Percentiles rank a stretch among this genome's conserved stretches.
phyloP scores from a whole-genome alignment of 352 stramenopile species.

The Phytopythium ostracodes region DNA sequence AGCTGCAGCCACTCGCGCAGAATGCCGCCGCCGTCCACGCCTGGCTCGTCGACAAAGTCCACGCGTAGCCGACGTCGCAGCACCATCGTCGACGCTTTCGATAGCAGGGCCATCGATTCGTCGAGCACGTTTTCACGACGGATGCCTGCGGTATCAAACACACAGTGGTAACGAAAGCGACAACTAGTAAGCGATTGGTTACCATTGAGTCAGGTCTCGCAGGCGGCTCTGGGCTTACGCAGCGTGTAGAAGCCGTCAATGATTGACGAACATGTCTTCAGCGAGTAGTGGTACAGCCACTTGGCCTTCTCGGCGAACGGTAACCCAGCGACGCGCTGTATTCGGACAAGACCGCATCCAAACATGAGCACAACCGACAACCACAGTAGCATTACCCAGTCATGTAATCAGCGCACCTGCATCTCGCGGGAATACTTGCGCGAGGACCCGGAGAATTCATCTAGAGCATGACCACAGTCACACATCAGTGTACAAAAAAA shows the following conservation, averaged over 20 bases:
- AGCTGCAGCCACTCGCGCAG: constrained; percentile 79
- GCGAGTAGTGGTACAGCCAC: constrained; percentile 65
- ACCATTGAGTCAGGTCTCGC: not conserved
- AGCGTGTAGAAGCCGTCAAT: constrained; percentile 61
- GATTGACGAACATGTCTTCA: constrained; percentile 52
- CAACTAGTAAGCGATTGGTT: not conserved
- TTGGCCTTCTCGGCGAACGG: constrained; percentile 57
- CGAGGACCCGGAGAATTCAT: not conserved
- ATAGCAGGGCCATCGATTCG: constrained; percentile 60
- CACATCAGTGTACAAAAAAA: not conserved
- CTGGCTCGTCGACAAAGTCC: constrained; percentile 82
- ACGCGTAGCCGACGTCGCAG: constrained; percentile 74
- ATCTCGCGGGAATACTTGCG: constrained; percentile 2
- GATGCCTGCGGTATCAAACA: constrained; percentile 30
- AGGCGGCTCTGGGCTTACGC: constrained; percentile 24
- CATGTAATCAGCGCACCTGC: not conserved
- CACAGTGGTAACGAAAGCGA: not conserved
- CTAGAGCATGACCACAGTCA: not conserved
- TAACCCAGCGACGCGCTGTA: constrained; percentile 34
- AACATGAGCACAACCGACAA: not conserved
- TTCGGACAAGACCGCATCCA: not conserved
- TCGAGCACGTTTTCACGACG: constrained; percentile 65
- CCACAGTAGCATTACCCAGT: not conserved
- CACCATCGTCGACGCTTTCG: constrained; percentile 35
- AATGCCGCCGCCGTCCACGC: constrained; percentile 72